Conservation (phyloP, 2,329 filamentous ascomycete genomes). For the Penicillium decumbens region DNA sequence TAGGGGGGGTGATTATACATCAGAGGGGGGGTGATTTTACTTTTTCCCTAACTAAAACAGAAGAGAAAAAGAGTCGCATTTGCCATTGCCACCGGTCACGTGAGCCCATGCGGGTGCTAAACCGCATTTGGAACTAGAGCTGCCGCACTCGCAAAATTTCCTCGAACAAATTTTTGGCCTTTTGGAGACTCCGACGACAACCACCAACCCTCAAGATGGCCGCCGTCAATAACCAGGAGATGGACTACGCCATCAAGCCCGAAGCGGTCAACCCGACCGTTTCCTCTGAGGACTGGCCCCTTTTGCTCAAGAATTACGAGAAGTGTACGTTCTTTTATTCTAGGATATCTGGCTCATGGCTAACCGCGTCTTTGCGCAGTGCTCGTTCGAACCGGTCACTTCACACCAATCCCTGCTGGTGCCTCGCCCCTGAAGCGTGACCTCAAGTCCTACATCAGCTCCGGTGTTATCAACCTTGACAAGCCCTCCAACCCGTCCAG, state of each 20-base stretch:
- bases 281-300: slow-evolving; percentile 85
- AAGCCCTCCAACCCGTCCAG: slow-evolving; percentile 96
- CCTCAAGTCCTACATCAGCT: slow-evolving; percentile 94
- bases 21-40: no score
- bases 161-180: slow-evolving; percentile 22
- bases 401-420: slow-evolving; percentile 91
- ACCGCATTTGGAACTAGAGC: slow-evolving; percentile 19
- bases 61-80: background rate
- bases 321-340: slow-evolving; percentile 56
- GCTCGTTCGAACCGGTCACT: slow-evolving; percentile 89
- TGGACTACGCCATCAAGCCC: slow-evolving; percentile 87
- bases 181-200: slow-evolving; percentile 17
- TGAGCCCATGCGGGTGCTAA: slow-evolving; percentile 15
- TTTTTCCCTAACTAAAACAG: background rate
- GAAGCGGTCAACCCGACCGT: slow-evolving; percentile 71
- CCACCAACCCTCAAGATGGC: slow-evolving; percentile 28
- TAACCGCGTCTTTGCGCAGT: slow-evolving; percentile 44
- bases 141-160: slow-evolving; percentile 29
- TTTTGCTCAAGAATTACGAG: slow-evolving; percentile 94
- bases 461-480: slow-evolving; percentile 96
- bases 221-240: slow-evolving; percentile 56
- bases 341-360: slow-evolving; percentile 1
- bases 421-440: slow-evolving; percentile 89
- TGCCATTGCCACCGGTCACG: slow-evolving; percentile 9
- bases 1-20: no score